Base-by-base conservation (phyloP, 2,329 filamentous ascomycete species). In the Penicillium vulpinum region DNA sequence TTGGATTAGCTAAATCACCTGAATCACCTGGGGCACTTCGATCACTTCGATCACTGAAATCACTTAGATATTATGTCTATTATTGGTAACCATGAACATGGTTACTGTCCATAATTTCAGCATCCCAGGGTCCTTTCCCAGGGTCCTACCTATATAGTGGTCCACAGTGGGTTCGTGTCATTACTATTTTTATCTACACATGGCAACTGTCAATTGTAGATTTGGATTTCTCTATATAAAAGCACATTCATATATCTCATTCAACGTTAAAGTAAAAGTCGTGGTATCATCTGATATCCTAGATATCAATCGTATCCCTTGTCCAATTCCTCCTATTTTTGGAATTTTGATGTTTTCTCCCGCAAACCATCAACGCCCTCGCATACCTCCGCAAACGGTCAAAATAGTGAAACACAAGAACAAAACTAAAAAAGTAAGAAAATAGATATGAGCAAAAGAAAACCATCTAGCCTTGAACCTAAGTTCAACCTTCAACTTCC, bases 401-500 rank as follows among this genome's bases (percentile, higher is more conserved):
- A 35, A 22, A 24, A 38, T n/a, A n/a, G n/a, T n/a, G n/a, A 54
- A 41, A 54, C 46, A 24, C n/a, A 21, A 39, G 31, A 26, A 47
- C 41, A 26, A 26, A 46, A 3, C 16, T 40, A 59, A 36, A 48
- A 7, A 29, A 43, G 24, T 16, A 35, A 36, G n/a, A 10, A 38
- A 11, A 4, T n/a, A 60, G 13, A 46, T 26, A 24, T 13, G 7
- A 47, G 11, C n/a, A 48, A 35, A 16, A 28, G 15, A 16, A 5
- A 26, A 22, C 13, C 10, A 48, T 39, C 16, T 49, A 15, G 9
- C 4, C n/a, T n/a, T n/a, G n/a, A n/a, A n/a, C n/a, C 9, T 24
- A 26, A 33, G 29, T 28, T 35, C 52, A 73, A 38, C 63, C 62
- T 61, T 75, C 72, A 24, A 76, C 72, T 54, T 77, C 75, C 53